A percentile compares a stretch with the other conserved stretches of the same genome.
phyloP scores from a whole-genome alignment of 805 yeast species.

The Cyberlindnera xylosilytica region DNA sequence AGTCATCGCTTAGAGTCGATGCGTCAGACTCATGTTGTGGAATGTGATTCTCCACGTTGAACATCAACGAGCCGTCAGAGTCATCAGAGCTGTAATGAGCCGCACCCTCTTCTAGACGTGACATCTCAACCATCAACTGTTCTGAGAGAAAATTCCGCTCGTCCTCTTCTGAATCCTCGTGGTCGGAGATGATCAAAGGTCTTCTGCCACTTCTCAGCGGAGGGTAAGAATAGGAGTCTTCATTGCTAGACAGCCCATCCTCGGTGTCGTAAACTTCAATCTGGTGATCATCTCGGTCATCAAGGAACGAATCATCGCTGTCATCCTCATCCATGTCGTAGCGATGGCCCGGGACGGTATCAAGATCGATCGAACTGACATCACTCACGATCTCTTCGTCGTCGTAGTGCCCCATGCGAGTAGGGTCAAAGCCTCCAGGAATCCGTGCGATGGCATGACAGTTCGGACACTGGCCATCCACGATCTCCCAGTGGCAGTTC shows the following conservation, averaged over 20 bases:
- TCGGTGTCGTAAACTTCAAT: constrained; percentile 5
- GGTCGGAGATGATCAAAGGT: no score
- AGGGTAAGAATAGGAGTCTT: no score
- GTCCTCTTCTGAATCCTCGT: not conserved
- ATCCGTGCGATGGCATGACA: constrained; percentile 55
- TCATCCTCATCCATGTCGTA: constrained; percentile 2
- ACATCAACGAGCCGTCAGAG: no score
- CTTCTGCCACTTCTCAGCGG: no score
- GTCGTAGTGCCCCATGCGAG: no score
- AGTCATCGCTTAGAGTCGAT: not conserved
- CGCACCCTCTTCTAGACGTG: no score
- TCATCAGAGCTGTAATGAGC: no score
- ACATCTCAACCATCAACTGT: no score
- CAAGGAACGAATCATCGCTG: constrained; percentile 17
- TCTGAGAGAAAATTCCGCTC: no score
- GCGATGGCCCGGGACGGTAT: not conserved
- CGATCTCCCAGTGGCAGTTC: constrained; percentile 78
- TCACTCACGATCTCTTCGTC: not conserved
- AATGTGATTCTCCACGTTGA: not conserved
- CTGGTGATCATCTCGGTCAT: constrained; percentile 16
- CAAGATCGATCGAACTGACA: not conserved
- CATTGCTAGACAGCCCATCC: constrained; percentile 7
- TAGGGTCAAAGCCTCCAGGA: no score
- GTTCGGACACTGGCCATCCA: constrained; percentile 62
- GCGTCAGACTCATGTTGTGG: no score